These are phyloP conservation scores for Stenocarpella maydis DNA, from an alignment of 2,329 filamentous ascomycete genomes.

Conservation along the genomic window DNA sequence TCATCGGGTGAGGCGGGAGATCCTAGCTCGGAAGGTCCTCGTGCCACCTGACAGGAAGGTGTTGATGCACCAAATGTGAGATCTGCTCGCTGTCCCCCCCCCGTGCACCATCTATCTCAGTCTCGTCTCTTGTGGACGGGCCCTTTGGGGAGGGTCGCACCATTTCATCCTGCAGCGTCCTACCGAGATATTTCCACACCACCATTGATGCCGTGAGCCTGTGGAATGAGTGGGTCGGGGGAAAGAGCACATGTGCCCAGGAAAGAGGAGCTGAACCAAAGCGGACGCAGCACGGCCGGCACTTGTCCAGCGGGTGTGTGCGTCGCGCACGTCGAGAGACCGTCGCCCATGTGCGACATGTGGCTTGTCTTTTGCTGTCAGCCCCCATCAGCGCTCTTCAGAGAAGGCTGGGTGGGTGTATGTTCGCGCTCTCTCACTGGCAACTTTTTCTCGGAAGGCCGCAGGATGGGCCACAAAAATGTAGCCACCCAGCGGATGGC, in stretches of 20 bases:
- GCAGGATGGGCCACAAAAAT: slow-evolving; percentile 6
- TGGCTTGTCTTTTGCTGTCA: slow-evolving; percentile 8
- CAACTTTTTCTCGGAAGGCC: slow-evolving; percentile 19
- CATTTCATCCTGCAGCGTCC: slow-evolving; percentile 9
- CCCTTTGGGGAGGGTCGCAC: not conserved
- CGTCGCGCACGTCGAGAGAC: slow-evolving; percentile 6
- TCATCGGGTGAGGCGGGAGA: slow-evolving; percentile 19
- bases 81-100: not conserved
- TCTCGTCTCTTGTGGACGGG: not conserved
- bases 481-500: not conserved
- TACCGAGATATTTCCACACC: slow-evolving; percentile 1
- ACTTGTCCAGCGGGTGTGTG: slow-evolving; percentile 18
- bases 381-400: not conserved
- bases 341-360: slow-evolving; percentile 13
- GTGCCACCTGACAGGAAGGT: slow-evolving; percentile 11
- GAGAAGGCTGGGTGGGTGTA: not conserved
- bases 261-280: slow-evolving; percentile 11
- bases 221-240: not conserved
- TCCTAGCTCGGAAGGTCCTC: slow-evolving; percentile 10
- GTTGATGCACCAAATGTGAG: slow-evolving; percentile 19
- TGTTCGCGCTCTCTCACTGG: slow-evolving; percentile 1
- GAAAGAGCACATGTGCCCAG: not conserved
- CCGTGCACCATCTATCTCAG: slow-evolving; percentile 18
- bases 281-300: slow-evolving; percentile 16
- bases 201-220: not conserved